A percentile compares a stretch with the other conserved stretches of the same genome.
Conservation (phyloP, 2,329 filamentous ascomycete genomes). For the Fusarium setosum region DNA sequence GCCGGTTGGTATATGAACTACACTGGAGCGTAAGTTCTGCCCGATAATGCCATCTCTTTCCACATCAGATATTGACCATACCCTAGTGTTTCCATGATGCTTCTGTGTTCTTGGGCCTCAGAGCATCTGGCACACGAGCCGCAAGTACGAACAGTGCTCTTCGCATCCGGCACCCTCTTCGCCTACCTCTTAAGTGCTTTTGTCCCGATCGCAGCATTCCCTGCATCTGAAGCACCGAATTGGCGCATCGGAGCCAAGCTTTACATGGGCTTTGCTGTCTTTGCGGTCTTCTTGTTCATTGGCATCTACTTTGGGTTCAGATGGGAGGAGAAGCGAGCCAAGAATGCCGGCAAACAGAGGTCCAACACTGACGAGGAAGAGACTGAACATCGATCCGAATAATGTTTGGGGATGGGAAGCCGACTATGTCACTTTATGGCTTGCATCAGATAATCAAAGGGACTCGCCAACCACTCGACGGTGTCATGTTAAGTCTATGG, state of each 20-base stretch:
- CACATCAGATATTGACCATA: not conserved
- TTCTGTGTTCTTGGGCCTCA: constrained; percentile 16
- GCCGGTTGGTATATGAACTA: constrained; percentile 23
- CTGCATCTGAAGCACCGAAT: constrained; percentile 6
- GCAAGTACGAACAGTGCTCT: constrained; percentile 14
- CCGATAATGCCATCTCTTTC: no score
- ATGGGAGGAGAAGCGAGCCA: constrained; percentile 2
- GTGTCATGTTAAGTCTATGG: no score
- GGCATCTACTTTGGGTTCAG: constrained; percentile 16
- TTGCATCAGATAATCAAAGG: no score
- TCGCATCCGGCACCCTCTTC: constrained; percentile 8
- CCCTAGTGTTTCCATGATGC: constrained; percentile 6
- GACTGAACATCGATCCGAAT: not conserved
- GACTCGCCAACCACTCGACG: no score
- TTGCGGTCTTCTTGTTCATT: constrained; percentile 6
- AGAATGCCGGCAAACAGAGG: not conserved
- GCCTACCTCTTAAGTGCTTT: constrained; percentile 7
- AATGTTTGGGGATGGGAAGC: not conserved
- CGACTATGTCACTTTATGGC: not conserved
- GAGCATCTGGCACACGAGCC: constrained; percentile 7
- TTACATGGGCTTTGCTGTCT: constrained; percentile 7
- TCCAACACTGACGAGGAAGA: not conserved
- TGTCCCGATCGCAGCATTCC: constrained; percentile 11
- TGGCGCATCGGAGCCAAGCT: constrained; percentile 16
- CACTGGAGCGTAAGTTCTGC: constrained; percentile 7